Percentiles rank a stretch among this genome's conserved stretches.
These are phyloP conservation scores for Fusarium sp. DNA, from an alignment of 2,329 filamentous ascomycete species.

Conservation along the genomic window DNA sequence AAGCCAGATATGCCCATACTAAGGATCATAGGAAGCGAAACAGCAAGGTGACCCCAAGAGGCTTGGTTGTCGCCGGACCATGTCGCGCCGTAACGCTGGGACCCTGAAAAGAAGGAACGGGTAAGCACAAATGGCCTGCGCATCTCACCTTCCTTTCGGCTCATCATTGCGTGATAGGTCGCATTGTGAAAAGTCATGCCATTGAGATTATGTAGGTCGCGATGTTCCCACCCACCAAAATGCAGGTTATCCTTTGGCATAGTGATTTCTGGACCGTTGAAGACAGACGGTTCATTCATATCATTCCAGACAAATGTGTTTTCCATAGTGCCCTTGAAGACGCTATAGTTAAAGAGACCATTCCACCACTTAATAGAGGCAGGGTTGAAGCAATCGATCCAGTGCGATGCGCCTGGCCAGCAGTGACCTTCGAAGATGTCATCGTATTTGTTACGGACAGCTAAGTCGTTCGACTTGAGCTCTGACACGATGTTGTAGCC, in stretches of 20 bases:
- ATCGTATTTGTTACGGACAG: conserved; percentile 88
- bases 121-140: conserved; percentile 93
- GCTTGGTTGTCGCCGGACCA: conserved; percentile 99
- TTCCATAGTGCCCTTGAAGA: conserved; percentile 84
- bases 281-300: conserved; percentile 99
- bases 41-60: conserved; percentile 89
- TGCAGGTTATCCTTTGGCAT: conserved; percentile 99
- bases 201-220: conserved; percentile 95
- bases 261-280: conserved; percentile 97
- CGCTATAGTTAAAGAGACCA: conserved; percentile 84
- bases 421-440: conserved; percentile 96
- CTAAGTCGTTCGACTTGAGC: conserved; percentile 84
- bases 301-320: conserved; percentile 99
- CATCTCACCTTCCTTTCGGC: conserved; percentile 86
- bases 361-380: conserved; percentile 92
- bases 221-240: conserved; percentile 91
- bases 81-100: conserved; percentile 92
- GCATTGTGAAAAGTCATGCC: conserved; percentile 96
- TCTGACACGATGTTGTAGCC: conserved; percentile 82
- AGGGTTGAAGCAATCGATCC: conserved; percentile 97
- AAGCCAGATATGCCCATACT: conserved; percentile 93
- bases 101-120: conserved; percentile 90
- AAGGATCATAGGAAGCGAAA: conserved; percentile 90
- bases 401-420: conserved; percentile 97
- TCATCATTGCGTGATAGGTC: conserved; percentile 86